phyloP scores from a whole-genome alignment of 495 filamentous ascomycete genomes.

The Penicillium herquei region DNA sequence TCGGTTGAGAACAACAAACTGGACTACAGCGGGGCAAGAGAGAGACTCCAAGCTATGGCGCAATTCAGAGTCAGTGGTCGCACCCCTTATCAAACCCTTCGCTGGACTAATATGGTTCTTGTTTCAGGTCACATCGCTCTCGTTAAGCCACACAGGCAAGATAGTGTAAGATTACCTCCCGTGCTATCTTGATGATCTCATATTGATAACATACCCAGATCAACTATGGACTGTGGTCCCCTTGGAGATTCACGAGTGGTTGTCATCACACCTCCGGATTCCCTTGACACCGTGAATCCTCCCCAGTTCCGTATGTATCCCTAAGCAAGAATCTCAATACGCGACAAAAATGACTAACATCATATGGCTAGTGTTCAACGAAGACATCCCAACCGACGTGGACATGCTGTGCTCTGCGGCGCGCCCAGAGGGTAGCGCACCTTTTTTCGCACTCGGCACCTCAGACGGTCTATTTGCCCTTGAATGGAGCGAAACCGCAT shows the following conservation, averaged over 20 bases:
- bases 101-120: too few relatives aligned
- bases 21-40: slow-evolving; percentile 40
- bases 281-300: neutral
- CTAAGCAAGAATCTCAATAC: too few relatives aligned
- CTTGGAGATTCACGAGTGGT: slow-evolving; percentile 33
- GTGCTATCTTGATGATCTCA: neutral
- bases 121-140: slow-evolving; percentile 38
- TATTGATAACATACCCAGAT: slow-evolving; percentile 25
- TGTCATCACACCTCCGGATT: neutral
- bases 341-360: too few relatives aligned
- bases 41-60: slow-evolving; percentile 36
- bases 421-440: slow-evolving; percentile 24
- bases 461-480: slow-evolving; percentile 42
- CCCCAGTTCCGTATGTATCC: slow-evolving; percentile 25
- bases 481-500: too few relatives aligned
- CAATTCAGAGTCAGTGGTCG: slow-evolving; percentile 29
- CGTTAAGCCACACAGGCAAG: slow-evolving; percentile 38
- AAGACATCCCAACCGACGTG: slow-evolving; percentile 28
- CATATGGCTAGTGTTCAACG: too few relatives aligned
- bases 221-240: slow-evolving; percentile 41
- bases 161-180: slow-evolving; percentile 18
- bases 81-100: neutral
- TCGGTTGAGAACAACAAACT: slow-evolving; percentile 33
- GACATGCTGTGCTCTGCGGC: slow-evolving; percentile 41
- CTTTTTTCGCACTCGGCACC: slow-evolving; percentile 41